Evolutionary conservation across 2,329 filamentous ascomycete genomes (phyloP), one percentile per base, ranked within the genome.

Genomic region (Orbilia javanica): DNA sequence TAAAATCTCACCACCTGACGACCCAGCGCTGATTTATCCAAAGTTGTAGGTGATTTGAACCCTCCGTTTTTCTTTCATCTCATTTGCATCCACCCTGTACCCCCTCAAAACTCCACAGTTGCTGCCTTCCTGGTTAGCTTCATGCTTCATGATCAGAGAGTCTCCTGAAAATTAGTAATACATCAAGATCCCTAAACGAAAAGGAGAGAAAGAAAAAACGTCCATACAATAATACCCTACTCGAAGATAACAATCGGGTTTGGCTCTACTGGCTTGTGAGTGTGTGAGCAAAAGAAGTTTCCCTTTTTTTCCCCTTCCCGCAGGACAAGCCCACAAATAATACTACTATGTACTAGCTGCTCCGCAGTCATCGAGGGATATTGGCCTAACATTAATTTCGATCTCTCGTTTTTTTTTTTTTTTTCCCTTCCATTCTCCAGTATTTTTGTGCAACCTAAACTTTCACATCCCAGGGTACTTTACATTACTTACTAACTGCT

Each of bases 401-500:
- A 44, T 44, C 18, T 46, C 4, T 46, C 22, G 20, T 46, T 25
- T 50, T 50, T 50, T 50, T 50, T 50, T 50, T 50, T 50, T 25
- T 13, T 15, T 50, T 50, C 18, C 25, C 27, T 42, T 31, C 20
- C 55, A 31, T 31, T 34, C 42, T 44, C 39, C 29, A 29, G 42
- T 36, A 42, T 46, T 71, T 78, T 68, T 78, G 73, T 78, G 70
- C 73, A 67, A 78, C 73, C 73, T 78, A 66, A 77, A 67, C 66
- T 62, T 77, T 50, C 42, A 44, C 31, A 53, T 71, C 68, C 67
- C 31, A 63, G 53, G n/a, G 53, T 55, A 70, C 36, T 57, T 60
- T 60, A 36, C 29, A 4, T 29, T 44, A 44, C 42, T 18, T 44
- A 44, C n/a, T 39, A 39, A 15, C 34, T 36, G 13, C 34, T 36